Evolutionary conservation across 2,329 filamentous ascomycete genomes (phyloP), one percentile per base, ranked within the genome.

Genomic region (Talaromyces pinophilus): DNA sequence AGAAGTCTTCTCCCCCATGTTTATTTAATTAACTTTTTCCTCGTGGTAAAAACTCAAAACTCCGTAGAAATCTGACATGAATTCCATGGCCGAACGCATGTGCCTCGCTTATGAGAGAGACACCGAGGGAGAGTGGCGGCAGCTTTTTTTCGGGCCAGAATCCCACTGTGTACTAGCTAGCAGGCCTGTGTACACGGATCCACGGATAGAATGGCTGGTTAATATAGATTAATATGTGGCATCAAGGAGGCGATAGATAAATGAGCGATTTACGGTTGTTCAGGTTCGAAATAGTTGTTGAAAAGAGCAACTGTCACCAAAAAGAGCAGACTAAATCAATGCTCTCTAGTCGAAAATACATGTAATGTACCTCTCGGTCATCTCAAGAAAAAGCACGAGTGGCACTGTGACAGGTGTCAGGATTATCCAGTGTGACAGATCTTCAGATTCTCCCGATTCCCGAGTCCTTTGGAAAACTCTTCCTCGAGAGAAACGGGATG

Each of bases 161-260:
- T 22, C 52, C 52, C 17, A 57, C 30, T 38, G n/a, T 35, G 50
- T 54, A 54, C 50, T 54, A 54, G 50, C 48, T 28, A 15, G 48
- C 48, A 17, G 13, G 6, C 44, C 8, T 33, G 50, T 54, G 50
- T n/a, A 54, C 25, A 33, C 7, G 50, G 28, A 54, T 33, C 28
- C 28, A 33, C n/a, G 50, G 50, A n/a, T 33, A 3, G 6, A 10
- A 54, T 30, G 15, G 28, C 28, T 2, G 7, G 25, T 33, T 57
- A 57, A 57, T 57, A 57, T 57, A 57, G 13, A 30, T n/a, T 54
- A 54, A 54, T 54, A n/a, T 54, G 17, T 33, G 50, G 17, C 17
- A 54, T 33, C 28, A 33, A 30, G 50, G 28, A 11, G 28, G 50
- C 15, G 15, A 52, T 17, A n/a, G 50, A 19, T 33, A 28, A 5